Conservation (phyloP, 352 stramenopile species). For the Phytophthora pini region DNA sequence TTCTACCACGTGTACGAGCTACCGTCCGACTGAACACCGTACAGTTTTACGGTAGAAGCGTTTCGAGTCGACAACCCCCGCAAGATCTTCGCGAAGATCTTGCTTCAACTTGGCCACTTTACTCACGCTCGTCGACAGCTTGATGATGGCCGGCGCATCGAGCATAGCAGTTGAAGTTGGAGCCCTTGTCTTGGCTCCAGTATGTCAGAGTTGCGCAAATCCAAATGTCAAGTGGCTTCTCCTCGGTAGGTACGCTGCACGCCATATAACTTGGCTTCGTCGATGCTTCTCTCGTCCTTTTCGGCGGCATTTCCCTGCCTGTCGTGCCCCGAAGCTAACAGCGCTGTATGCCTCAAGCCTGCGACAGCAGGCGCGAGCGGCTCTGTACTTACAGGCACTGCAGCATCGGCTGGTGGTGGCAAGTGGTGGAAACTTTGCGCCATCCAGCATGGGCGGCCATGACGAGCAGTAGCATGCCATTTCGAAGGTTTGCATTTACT, state of each 20-base stretch:
- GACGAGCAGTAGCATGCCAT: not conserved
- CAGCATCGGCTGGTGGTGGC: slow-evolving; percentile 3
- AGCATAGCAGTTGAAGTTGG: slow-evolving; percentile 25
- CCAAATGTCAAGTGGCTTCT: slow-evolving; percentile 8
- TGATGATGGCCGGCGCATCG: slow-evolving; percentile 15
- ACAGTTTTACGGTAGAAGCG: not conserved
- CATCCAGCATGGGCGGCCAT: not conserved
- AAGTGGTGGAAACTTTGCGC: not conserved
- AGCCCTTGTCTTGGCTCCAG: slow-evolving; percentile 11
- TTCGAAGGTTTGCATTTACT: slow-evolving; percentile 1
- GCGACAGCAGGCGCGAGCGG: slow-evolving; percentile 3
- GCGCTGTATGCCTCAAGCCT: not conserved
- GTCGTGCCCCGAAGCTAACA: not conserved
- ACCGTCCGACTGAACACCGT: slow-evolving; percentile 10
- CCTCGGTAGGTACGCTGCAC: not conserved
- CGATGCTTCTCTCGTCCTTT: slow-evolving; percentile 12
- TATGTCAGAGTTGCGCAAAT: slow-evolving; percentile 7
- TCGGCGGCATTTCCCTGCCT: not conserved
- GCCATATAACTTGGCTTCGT: slow-evolving; percentile 10
- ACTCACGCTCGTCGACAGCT: slow-evolving; percentile 12
- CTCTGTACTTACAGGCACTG: slow-evolving; percentile 1
- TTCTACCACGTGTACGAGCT: slow-evolving; percentile 38
- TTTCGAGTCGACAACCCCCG: slow-evolving; percentile 4
- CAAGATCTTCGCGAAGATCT: slow-evolving; percentile 12
- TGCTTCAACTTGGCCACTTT: slow-evolving; percentile 21